These are phyloP conservation scores for Penicillium samsonianum DNA, from an alignment of 495 filamentous ascomycete species.

Conservation along the genomic window DNA sequence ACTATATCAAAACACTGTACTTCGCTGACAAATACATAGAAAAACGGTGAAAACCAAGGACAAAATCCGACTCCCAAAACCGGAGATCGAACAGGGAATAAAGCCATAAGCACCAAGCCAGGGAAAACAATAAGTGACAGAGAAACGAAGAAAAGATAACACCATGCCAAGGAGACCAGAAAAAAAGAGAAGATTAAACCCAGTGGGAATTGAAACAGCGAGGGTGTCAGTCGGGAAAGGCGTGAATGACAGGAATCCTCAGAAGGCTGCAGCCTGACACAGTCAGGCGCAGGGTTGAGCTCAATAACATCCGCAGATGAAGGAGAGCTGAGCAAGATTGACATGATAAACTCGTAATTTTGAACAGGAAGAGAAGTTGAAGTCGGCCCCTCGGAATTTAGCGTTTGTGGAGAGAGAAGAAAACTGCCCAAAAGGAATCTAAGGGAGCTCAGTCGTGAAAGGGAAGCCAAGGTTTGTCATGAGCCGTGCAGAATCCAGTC, in stretches of 20 bases:
- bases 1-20: slow-evolving; percentile 24
- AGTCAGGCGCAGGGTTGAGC: slow-evolving; percentile 17
- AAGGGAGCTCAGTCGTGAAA: slow-evolving; percentile 23
- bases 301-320: slow-evolving; percentile 30
- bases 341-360: slow-evolving; percentile 33
- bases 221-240: slow-evolving; percentile 11
- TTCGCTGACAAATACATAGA: slow-evolving; percentile 25
- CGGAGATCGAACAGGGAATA: slow-evolving; percentile 22
- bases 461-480: slow-evolving; percentile 26
- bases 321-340: slow-evolving; percentile 26
- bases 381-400: slow-evolving; percentile 10
- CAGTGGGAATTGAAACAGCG: slow-evolving; percentile 13
- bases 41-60: slow-evolving; percentile 13
- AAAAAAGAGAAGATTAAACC: slow-evolving; percentile 24
- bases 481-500: slow-evolving; percentile 30
- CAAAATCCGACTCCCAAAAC: slow-evolving; percentile 17
- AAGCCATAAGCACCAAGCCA: slow-evolving; percentile 28
- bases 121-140: slow-evolving; percentile 23
- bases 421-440: slow-evolving; percentile 20
- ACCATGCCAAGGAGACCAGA: slow-evolving; percentile 26
- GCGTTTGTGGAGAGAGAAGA: slow-evolving; percentile 16
- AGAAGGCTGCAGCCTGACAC: slow-evolving; percentile 6
- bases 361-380: slow-evolving; percentile 27
- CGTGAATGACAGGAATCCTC: slow-evolving; percentile 14
- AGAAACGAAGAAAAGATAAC: slow-evolving; percentile 28